A percentile compares a stretch with the other conserved stretches of the same genome.
Evolutionary conservation across 148 eudicot genomes (phyloP).

Genomic region (Pharnaceum exiguum): DNA sequence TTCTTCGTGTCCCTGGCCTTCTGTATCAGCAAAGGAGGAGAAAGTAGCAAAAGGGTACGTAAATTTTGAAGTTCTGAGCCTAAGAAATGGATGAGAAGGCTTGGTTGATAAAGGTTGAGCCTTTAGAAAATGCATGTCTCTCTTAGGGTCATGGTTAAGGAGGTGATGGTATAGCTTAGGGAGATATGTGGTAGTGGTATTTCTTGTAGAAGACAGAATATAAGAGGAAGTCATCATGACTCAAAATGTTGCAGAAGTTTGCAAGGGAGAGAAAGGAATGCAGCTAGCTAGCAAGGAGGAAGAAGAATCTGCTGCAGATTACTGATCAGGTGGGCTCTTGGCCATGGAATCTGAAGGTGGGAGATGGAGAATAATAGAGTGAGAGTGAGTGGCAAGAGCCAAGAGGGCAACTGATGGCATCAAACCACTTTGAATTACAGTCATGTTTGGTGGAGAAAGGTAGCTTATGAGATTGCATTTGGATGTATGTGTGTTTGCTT

Average conservation of each 20-base stretch:
- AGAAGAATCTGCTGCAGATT: slow-evolving; percentile 18
- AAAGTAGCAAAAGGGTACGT: slow-evolving; percentile 53
- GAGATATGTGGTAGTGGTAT: slow-evolving; percentile 31
- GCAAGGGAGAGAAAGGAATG: not conserved
- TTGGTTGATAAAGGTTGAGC: slow-evolving; percentile 28
- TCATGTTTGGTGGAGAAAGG: slow-evolving; percentile 22
- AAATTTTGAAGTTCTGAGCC: slow-evolving; percentile 29
- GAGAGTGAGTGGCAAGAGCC: too few species aligned
- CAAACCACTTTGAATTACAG: slow-evolving; percentile 14
- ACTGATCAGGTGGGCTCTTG: slow-evolving; percentile 36
- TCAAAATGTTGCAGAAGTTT: slow-evolving; percentile 1
- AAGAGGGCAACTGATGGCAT: slow-evolving; percentile 19
- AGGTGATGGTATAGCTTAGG: slow-evolving; percentile 26
- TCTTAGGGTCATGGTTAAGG: slow-evolving; percentile 19
- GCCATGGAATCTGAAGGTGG: slow-evolving; percentile 49
- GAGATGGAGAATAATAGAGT: slow-evolving; percentile 8
- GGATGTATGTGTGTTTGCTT: slow-evolving; percentile 10
- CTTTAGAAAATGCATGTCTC: slow-evolving; percentile 21
- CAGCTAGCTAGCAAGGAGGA: slow-evolving; percentile 3
- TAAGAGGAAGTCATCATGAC: slow-evolving; percentile 70
- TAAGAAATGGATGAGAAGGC: slow-evolving; percentile 32
- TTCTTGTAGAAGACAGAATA: slow-evolving; percentile 52
- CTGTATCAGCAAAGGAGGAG: slow-evolving; percentile 69
- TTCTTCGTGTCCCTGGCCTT: slow-evolving; percentile 32
- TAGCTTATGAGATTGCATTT: slow-evolving; percentile 16